These are phyloP conservation scores for Fusarium brachygibbosum DNA, from an alignment of 2,329 filamentous ascomycete species.

Conservation along the genomic window DNA sequence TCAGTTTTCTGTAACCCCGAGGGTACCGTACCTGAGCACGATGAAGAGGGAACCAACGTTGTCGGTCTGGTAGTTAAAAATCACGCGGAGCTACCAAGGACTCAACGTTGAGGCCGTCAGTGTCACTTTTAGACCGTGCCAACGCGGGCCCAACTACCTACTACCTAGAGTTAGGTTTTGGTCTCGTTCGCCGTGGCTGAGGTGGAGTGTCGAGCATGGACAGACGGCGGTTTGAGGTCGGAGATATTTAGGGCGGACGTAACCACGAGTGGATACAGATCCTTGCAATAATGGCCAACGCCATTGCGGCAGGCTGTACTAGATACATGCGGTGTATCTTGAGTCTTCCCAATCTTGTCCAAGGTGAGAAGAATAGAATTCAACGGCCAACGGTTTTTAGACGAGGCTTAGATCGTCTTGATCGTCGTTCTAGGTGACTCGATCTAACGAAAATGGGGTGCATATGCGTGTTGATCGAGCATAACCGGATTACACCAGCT, in stretches of 20 bases:
- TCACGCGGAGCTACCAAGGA: constrained; percentile 44
- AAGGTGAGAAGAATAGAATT: constrained; percentile 4
- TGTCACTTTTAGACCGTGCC: constrained; percentile 34
- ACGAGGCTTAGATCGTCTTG: constrained; percentile 48
- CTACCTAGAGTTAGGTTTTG: constrained; percentile 27
- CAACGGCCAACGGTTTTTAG: constrained; percentile 29
- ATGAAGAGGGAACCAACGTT: constrained; percentile 34
- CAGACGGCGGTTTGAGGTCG: constrained; percentile 49
- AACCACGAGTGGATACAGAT: constrained; percentile 44
- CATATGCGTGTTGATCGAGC: constrained; percentile 32
- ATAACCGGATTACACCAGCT: constrained; percentile 19
- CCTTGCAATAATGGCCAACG: constrained; percentile 33
- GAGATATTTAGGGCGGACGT: constrained; percentile 49
- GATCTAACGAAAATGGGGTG: constrained; percentile 31
- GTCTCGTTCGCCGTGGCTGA: constrained; percentile 37
- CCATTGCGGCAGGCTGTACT: constrained; percentile 42
- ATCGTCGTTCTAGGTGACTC: constrained; percentile 22
- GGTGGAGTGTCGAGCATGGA: constrained; percentile 45
- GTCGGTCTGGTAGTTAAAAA: constrained; percentile 19
- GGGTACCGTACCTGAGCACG: constrained; percentile 12
- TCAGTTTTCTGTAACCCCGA: too few relatives aligned
- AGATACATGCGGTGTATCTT: constrained; percentile 30
- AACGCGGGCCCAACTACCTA: constrained; percentile 38
- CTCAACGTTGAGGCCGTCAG: constrained; percentile 50
- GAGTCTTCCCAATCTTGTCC: constrained; percentile 14